Evolutionary conservation across 768 basidiomycete species (phyloP).

Genomic region (Agrocybe praecox): DNA sequence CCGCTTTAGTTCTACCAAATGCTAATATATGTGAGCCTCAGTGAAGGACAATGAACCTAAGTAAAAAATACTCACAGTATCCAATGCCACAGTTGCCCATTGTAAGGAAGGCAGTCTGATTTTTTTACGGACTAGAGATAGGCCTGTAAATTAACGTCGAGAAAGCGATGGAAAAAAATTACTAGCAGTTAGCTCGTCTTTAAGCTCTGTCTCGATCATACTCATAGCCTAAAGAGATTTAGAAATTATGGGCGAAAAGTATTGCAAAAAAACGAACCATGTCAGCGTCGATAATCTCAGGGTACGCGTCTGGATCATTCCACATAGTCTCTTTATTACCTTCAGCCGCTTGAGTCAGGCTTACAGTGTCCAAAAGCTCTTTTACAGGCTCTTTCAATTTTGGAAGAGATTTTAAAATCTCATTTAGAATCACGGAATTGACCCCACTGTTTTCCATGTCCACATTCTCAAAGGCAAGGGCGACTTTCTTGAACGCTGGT

Average conservation of each 20-base stretch:
- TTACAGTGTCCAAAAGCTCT: slow-evolving; percentile 56
- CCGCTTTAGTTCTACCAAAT: slow-evolving; percentile 77
- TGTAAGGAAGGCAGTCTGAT: slow-evolving; percentile 74
- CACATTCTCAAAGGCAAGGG: slow-evolving; percentile 57
- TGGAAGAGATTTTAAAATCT: slow-evolving; percentile 71
- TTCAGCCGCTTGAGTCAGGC: slow-evolving; percentile 61
- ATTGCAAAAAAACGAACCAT: slow-evolving; percentile 44
- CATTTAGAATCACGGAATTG: slow-evolving; percentile 66
- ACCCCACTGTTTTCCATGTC: slow-evolving; percentile 53
- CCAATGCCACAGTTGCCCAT: slow-evolving; percentile 65
- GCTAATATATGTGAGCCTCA: slow-evolving; percentile 58
- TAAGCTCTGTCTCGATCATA: slow-evolving; percentile 69
- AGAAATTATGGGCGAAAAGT: background rate
- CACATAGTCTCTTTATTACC: slow-evolving; percentile 76
- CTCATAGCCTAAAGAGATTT: slow-evolving; percentile 54
- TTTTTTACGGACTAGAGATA: slow-evolving; percentile 56
- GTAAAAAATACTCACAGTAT: slow-evolving; percentile 57
- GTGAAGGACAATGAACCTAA: too few species aligned
- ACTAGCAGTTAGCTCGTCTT: slow-evolving; percentile 74
- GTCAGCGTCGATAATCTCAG: slow-evolving; percentile 55
- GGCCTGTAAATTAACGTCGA: background rate
- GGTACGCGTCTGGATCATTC: slow-evolving; percentile 49
- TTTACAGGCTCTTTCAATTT: slow-evolving; percentile 56
- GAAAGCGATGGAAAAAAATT: slow-evolving; percentile 1
- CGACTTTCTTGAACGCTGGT: slow-evolving; percentile 73